Evolutionary conservation across 805 yeast genomes (phyloP).

Genomic region (Barnettozyma wickerhamii): DNA sequence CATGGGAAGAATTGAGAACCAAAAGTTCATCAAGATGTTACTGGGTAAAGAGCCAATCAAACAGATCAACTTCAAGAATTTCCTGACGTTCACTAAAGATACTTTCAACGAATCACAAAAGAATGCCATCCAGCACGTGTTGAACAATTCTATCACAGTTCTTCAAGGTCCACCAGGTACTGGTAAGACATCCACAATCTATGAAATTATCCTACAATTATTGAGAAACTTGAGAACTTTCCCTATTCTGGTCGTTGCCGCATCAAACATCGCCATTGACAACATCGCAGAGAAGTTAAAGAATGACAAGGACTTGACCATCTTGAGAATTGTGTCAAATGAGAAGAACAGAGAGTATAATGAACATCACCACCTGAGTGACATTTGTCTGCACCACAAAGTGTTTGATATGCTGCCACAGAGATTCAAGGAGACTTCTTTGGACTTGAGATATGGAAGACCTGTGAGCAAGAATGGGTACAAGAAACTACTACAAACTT

Average conservation of each 20-base stretch:
- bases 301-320: constrained; percentile 42
- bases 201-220: constrained; percentile 56
- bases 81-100: constrained; percentile 44
- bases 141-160: constrained; percentile 39
- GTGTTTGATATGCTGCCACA: constrained; percentile 46
- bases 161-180: constrained; percentile 85
- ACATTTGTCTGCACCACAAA: constrained; percentile 62
- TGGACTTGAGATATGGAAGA: constrained; percentile 41
- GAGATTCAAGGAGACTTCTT: constrained; percentile 37
- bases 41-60: constrained; percentile 51
- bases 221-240: constrained; percentile 50
- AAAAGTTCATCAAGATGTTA: constrained; percentile 47
- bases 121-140: constrained; percentile 34
- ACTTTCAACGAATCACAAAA: constrained; percentile 56
- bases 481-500: constrained; percentile 43
- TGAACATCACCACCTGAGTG: constrained; percentile 49
- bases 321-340: constrained; percentile 54
- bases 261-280: constrained; percentile 72
- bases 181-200: constrained; percentile 70
- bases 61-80: constrained; percentile 54
- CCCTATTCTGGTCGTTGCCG: constrained; percentile 70
- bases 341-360: constrained; percentile 61
- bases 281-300: constrained; percentile 68
- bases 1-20: constrained; percentile 55
- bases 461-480: constrained; percentile 43